These are phyloP conservation scores for Hansenula lynferdii DNA, from an alignment of 1,139 yeast species.

Conservation along the genomic window DNA sequence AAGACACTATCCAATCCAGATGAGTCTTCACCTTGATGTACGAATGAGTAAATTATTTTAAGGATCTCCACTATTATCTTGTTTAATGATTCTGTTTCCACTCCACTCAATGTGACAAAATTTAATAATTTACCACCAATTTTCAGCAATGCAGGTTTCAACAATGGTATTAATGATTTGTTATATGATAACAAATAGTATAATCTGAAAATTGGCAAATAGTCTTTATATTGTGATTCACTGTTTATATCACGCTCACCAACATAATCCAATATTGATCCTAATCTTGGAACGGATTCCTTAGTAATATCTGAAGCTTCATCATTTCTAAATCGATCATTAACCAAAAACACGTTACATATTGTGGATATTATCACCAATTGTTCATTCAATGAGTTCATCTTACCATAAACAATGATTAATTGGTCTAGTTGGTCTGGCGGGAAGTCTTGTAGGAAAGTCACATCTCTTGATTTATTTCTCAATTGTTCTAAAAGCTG, in stretches of 20 bases:
- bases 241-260: slow-evolving; percentile 21
- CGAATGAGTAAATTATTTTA: slow-evolving; percentile 19
- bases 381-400: slow-evolving; percentile 9
- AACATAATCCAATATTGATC: slow-evolving; percentile 15
- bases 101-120: slow-evolving; percentile 18
- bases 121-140: slow-evolving; percentile 20
- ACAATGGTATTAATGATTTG: slow-evolving; percentile 5
- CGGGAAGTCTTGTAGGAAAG: slow-evolving; percentile 13
- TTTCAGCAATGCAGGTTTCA: slow-evolving; percentile 13
- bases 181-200: slow-evolving; percentile 19
- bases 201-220: slow-evolving; percentile 22
- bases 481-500: slow-evolving; percentile 9
- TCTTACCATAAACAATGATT: slow-evolving; percentile 6
- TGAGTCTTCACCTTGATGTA: slow-evolving; percentile 20
- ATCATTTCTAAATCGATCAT: slow-evolving; percentile 12
- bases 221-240: slow-evolving; percentile 19
- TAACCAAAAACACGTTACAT: slow-evolving; percentile 17
- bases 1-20: slow-evolving; percentile 20
- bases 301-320: neutral
- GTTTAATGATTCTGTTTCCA: slow-evolving; percentile 17
- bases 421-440: slow-evolving; percentile 6
- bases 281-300: slow-evolving; percentile 10
- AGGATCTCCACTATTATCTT: slow-evolving; percentile 21
- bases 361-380: slow-evolving; percentile 16
- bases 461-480: slow-evolving; percentile 10